Conservation (phyloP, 2,329 filamentous ascomycete genomes). For the Talaromyces sp. region DNA sequence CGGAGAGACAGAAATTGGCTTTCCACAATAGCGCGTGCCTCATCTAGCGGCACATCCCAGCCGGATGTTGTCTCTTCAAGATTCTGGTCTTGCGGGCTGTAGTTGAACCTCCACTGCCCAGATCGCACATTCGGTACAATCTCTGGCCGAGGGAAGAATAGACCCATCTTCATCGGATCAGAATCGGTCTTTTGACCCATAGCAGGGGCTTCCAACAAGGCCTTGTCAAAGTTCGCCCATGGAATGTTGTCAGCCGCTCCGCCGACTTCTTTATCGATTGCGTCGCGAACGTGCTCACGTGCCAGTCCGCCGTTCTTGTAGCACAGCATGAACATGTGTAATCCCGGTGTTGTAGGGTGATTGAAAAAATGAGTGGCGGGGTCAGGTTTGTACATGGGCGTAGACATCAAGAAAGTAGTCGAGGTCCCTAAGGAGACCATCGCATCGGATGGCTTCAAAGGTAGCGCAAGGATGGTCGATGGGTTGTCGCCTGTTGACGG, state of each 20-base stretch:
- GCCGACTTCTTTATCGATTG: conserved; percentile 57
- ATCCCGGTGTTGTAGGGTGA: conserved; percentile 80
- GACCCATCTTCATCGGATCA: conserved; percentile 72
- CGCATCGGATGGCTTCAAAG: conserved; percentile 80
- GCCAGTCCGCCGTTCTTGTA: conserved; percentile 98
- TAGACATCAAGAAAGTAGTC: conserved; percentile 97
- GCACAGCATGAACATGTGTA: conserved; percentile 99
- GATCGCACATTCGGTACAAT: conserved; percentile 87
- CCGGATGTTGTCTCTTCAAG: conserved; percentile 52
- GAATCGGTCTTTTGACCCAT: conserved; percentile 57
- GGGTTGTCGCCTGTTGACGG: conserved; percentile 97
- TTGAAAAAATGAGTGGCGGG: conserved; percentile 97
- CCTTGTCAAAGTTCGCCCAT: conserved; percentile 79
- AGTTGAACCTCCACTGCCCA: conserved; percentile 81
- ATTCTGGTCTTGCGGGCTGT: conserved; percentile 46
- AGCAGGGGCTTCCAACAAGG: conserved; percentile 63
- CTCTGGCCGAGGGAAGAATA: conserved; percentile 95
- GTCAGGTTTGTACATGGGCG: conserved; percentile 83
- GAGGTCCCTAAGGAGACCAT: conserved; percentile 94
- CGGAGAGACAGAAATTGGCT: conserved; percentile 91
- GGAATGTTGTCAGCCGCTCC: conserved; percentile 47
- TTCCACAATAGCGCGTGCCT: conserved; percentile 84
- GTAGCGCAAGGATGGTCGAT: conserved; percentile 86
- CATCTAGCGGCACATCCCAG: conserved; percentile 60
- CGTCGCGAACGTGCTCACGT: conserved; percentile 82